These are phyloP conservation scores for Umbelopsis sp. DNA, from an alignment of 371 early-diverging fungal species.

Conservation along the genomic window DNA sequence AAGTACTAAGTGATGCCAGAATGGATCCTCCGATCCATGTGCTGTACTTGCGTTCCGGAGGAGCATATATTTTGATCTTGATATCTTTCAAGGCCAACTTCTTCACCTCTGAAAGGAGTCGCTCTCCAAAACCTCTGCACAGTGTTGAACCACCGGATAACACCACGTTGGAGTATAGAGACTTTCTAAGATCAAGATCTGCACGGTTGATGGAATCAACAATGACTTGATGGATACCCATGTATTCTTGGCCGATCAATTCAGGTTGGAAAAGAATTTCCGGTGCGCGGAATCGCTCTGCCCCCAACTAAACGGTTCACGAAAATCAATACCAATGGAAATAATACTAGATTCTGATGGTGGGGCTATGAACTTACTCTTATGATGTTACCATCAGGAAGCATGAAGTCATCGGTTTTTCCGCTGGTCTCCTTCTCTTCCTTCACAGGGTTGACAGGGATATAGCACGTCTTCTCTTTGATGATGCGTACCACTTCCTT, in stretches of 20 bases:
- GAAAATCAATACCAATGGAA: neutral
- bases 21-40: conserved; percentile 98
- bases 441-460: conserved; percentile 85
- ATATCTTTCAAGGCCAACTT: conserved; percentile 82
- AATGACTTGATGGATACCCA: conserved; percentile 89
- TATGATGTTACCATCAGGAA: conserved; percentile 93
- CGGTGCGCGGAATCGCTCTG: conserved; percentile 82
- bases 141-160: conserved; percentile 94
- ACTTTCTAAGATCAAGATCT: conserved; percentile 90
- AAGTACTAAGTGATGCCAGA: conserved; percentile 79
- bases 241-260: conserved; percentile 85
- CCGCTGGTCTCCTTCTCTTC: conserved; percentile 85
- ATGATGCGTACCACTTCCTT: conserved; percentile 91
- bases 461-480: conserved; percentile 95
- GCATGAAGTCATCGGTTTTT: conserved; percentile 76
- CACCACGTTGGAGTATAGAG: conserved; percentile 87
- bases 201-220: conserved; percentile 88
- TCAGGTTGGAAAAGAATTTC: conserved; percentile 94
- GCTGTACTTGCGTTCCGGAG: conserved; percentile 96
- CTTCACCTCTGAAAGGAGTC: conserved; percentile 87
- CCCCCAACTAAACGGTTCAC: conserved; percentile 59
- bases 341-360: neutral
- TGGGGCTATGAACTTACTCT: conserved; percentile 51
- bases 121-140: conserved; percentile 87
- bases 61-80: conserved; percentile 95